Evolutionary conservation across 78 protist genomes (phyloP).

Genomic region (Planoprotostelium fungivorum): DNA sequence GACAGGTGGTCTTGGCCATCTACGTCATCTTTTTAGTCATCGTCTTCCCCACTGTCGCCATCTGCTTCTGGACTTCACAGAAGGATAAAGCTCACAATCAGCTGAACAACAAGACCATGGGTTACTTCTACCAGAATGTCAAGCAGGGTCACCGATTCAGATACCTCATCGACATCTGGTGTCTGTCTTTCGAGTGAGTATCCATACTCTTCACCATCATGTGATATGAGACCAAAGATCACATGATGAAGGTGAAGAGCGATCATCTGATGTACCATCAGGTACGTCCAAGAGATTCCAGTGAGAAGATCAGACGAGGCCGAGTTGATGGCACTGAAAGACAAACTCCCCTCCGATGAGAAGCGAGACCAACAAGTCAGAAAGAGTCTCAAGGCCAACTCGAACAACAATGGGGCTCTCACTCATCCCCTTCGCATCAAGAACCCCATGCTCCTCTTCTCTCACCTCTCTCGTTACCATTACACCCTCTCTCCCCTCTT

Average conservation of each 20-base stretch:
- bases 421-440: slow-evolving; percentile 22
- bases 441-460: slow-evolving; percentile 20
- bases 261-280: background rate
- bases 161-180: slow-evolving; percentile 28
- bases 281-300: slow-evolving; percentile 16
- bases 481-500: slow-evolving; percentile 13
- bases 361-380: background rate
- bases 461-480: slow-evolving; percentile 30
- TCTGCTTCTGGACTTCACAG: slow-evolving; percentile 20
- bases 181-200: slow-evolving; percentile 10
- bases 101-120: slow-evolving; percentile 16
- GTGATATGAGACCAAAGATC: no score
- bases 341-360: slow-evolving; percentile 21
- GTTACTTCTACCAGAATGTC: slow-evolving; percentile 21
- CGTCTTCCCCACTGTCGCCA: slow-evolving; percentile 20
- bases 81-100: background rate
- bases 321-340: background rate
- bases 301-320: slow-evolving; percentile 49
- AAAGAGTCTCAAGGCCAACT: background rate
- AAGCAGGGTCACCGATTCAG: slow-evolving; percentile 20
- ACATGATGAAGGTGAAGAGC: no score
- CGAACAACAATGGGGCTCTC: slow-evolving; percentile 19
- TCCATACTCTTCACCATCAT: background rate
- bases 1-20: slow-evolving; percentile 20
- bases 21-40: slow-evolving; percentile 39